A percentile compares a stretch with the other conserved stretches of the same genome.
These are phyloP conservation scores for Anastatica hierochuntica DNA, from an alignment of 345 rosid genomes.

Conservation along the genomic window DNA sequence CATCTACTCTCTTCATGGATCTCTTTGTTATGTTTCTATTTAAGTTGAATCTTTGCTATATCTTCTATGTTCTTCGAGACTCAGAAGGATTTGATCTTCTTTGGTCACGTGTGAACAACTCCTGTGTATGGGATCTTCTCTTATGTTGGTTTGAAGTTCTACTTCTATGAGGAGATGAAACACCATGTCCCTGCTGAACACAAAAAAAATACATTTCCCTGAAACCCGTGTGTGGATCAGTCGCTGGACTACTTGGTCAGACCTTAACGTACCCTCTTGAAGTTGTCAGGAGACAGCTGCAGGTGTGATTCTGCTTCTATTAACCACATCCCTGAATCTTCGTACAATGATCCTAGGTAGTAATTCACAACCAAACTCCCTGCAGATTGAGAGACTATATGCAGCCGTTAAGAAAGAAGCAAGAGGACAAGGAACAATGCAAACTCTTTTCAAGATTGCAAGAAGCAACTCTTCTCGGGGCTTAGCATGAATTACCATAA, in stretches of 20 bases:
- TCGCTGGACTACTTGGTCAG: slow-evolving; percentile 85
- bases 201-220: slow-evolving; percentile 56
- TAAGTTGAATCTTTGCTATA: too few species aligned
- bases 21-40: too few species aligned
- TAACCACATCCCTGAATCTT: too few species aligned
- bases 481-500: slow-evolving; percentile 85
- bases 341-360: not conserved
- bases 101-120: slow-evolving; percentile 33
- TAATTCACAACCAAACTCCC: slow-evolving; percentile 2
- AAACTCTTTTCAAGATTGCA: slow-evolving; percentile 48
- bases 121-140: slow-evolving; percentile 95
- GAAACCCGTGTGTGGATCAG: slow-evolving; percentile 78
- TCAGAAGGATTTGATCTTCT: not conserved
- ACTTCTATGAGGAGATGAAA: slow-evolving; percentile 95
- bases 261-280: slow-evolving; percentile 95
- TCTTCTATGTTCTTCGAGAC: too few species aligned
- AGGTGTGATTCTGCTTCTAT: slow-evolving; percentile 32
- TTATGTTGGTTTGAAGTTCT: slow-evolving; percentile 92
- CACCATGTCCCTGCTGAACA: slow-evolving; percentile 66
- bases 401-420: slow-evolving; percentile 38
- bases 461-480: slow-evolving; percentile 85
- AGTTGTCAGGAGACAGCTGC: slow-evolving; percentile 98
- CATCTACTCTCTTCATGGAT: too few species aligned
- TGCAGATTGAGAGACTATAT: slow-evolving; percentile 63
- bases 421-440: slow-evolving; percentile 51